Evolutionary conservation across 2,329 filamentous ascomycete species (phyloP), one percentile per base, ranked within the genome.

Genomic region (Cryoendolithus antarcticus): DNA sequence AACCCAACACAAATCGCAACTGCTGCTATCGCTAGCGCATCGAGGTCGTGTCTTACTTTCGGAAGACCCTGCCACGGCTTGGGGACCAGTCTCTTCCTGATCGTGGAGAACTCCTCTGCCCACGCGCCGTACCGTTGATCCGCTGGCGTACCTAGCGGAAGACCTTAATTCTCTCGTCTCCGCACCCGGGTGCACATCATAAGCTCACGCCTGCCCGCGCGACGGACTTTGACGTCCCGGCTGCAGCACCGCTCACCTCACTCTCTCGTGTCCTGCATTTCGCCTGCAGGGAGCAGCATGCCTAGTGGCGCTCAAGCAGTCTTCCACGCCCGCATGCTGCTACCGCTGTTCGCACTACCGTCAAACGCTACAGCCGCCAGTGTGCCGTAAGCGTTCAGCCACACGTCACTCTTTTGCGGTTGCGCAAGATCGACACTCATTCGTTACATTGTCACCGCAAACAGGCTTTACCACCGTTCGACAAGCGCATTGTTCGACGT

Each of bases 151-250:
- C 30, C 13, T 15, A 11, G n/a, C 30, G n/a, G n/a, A 11, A 11
- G n/a, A 11, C 30, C 30, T 32, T 15, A 11, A 32, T 11, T 19
- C 12, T 30, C 12, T 35, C 30, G 34, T 36, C 39, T 40, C 39
- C 39, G 39, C 34, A 41, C 30, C 11, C 33, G 39, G 34, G 39
- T 27, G 19, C 37, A 19, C 38, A 40, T 40, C 39, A 36, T 41
- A 41, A 41, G 39, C 39, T 36, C 38, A 34, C 39, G 21, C 13
- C 24, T 27, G 34, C 38, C 38, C 38, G 37, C 32, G 32, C 30
- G 12, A 35, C 30, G 32, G 15, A 40, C 32, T 32, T 40, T 34
- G 39, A 36, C 39, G 34, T 41, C 34, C 39, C 24, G 24, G 24
- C 24, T 27, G 24, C 24, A 27, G 24, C 24, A 27, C 24, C 6